These are phyloP conservation scores for Pseudozyma hubeiensis DNA, from an alignment of 1,284 basidiomycete genomes.

Conservation along the genomic window DNA sequence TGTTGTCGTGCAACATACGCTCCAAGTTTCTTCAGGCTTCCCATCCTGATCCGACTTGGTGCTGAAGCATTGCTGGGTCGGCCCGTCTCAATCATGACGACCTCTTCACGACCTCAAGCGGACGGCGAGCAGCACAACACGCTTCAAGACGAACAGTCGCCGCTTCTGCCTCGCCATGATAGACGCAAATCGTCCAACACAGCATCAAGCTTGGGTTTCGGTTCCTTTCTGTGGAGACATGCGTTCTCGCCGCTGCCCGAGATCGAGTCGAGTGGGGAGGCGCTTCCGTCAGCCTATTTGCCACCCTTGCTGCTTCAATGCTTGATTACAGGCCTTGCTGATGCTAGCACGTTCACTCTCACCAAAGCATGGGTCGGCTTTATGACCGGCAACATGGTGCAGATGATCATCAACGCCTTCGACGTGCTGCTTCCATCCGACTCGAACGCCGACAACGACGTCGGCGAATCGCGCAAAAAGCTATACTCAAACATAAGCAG, in stretches of 20 bases:
- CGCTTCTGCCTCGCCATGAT: slow-evolving; percentile 8
- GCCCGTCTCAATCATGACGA: neutral
- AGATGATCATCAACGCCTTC: slow-evolving; percentile 42
- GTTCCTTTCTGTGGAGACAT: slow-evolving; percentile 12
- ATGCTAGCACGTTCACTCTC: slow-evolving; percentile 33
- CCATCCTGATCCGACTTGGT: no score
- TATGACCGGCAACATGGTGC: slow-evolving; percentile 52
- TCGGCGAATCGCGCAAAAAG: slow-evolving; percentile 5
- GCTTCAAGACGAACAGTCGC: slow-evolving; percentile 6
- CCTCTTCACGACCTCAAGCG: neutral
- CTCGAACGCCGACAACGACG: slow-evolving; percentile 14
- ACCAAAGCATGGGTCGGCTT: slow-evolving; percentile 48
- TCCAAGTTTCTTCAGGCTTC: neutral
- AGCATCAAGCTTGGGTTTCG: neutral
- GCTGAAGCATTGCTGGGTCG: no score
- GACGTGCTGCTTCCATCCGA: slow-evolving; percentile 24
- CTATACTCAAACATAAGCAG: slow-evolving; percentile 24
- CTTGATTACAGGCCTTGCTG: slow-evolving; percentile 41
- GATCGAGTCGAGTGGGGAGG: slow-evolving; percentile 4
- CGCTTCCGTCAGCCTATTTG: slow-evolving; percentile 23
- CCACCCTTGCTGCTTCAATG: slow-evolving; percentile 42
- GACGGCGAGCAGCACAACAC: neutral
- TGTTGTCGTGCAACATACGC: neutral
- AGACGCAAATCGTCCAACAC: neutral
- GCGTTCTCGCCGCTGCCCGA: slow-evolving; percentile 20